Evolutionary conservation across 2,329 filamentous ascomycete genomes (phyloP).

Genomic region (Aspergillus ochraceoroseus): DNA sequence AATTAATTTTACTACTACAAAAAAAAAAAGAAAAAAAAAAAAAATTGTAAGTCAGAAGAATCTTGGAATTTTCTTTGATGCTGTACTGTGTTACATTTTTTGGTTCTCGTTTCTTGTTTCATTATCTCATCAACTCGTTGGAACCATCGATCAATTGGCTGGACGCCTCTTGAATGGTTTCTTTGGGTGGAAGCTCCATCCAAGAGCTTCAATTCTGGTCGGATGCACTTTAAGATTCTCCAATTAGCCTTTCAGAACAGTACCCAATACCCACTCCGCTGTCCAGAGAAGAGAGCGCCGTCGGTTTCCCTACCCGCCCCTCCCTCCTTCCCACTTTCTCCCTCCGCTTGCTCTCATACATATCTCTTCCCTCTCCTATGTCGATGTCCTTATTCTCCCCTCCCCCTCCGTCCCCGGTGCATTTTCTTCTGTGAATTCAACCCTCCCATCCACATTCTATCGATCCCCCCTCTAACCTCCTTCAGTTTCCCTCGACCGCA

Average conservation of each 20-base stretch:
- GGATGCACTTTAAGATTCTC: slow-evolving; percentile 17
- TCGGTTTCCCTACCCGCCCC: slow-evolving; percentile 25
- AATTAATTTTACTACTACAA: too few relatives aligned
- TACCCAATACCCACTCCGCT: slow-evolving; percentile 22
- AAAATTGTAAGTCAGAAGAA: slow-evolving; percentile 6
- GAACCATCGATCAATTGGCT: slow-evolving; percentile 6
- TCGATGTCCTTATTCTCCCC: slow-evolving; percentile 2
- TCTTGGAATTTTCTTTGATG: slow-evolving; percentile 8
- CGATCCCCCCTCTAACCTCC: slow-evolving; percentile 49
- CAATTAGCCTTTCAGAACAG: slow-evolving; percentile 25
- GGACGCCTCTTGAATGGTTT: slow-evolving; percentile 4
- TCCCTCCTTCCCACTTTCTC: slow-evolving; percentile 16
- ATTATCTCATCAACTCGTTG: neutral
- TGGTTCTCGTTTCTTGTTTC: slow-evolving; percentile 1
- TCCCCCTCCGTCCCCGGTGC: slow-evolving; percentile 5
- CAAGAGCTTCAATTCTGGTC: slow-evolving; percentile 19
- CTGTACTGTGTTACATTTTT: slow-evolving; percentile 7
- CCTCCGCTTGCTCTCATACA: slow-evolving; percentile 4
- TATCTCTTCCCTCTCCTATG: slow-evolving; percentile 16
- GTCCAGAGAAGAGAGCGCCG: too few relatives aligned
- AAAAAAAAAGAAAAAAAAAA: slow-evolving; percentile 5
- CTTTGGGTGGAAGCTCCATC: slow-evolving; percentile 14
- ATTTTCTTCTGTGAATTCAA: slow-evolving; percentile 15
- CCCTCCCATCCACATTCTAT: neutral
- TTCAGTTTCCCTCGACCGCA: slow-evolving; percentile 58